Evolutionary conservation across 192 early-diverging fungal species (phyloP), one percentile per base, ranked within the genome.

Genomic region (Dissophora globulifera): DNA sequence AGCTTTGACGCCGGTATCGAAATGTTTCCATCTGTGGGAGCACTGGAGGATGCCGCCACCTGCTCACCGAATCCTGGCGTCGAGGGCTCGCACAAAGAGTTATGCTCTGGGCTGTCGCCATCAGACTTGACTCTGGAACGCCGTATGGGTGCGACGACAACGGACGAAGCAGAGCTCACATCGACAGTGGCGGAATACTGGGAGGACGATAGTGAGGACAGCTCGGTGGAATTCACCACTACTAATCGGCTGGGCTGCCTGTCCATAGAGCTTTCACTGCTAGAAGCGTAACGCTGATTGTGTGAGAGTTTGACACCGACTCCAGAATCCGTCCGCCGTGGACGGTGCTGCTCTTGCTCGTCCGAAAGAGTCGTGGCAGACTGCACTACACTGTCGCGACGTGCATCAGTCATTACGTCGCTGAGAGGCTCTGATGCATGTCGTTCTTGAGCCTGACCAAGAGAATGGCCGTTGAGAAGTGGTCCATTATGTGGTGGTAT

Each of bases 321-420:
- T 20, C 72, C 72, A 50, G 72, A 76, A 23, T 76, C 72, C 0
- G 58, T 76, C 9, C 72, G 41, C 26, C 58, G 40, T 12, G 72
- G 72, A 5, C 72, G 56, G 22, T 75, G 64, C 0, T 56, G 50
- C 25, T 65, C 70, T 20, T 58, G 49, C 43, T 26, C 6, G 6
- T 40, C n/a, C 8, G 50, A 2, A 27, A 26, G 3, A 30, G 43
- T 26, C n/a, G n/a, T 25, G 9, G 47, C 5, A 9, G 25, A 41
- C 10, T 20, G 48, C 40, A 53, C 4, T 10, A 50, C 15, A 19
- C 30, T 12, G 7, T 27, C 54, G 23, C 27, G 65, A 19, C 50
- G 32, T 6, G 40, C 25, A 25, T 49, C 51, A 1, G 27, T 12
- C 4, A 33, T 11, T 1, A 27, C 19, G n/a, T n/a, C n/a, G n/a